Evolutionary conservation across 345 rosid genomes (phyloP), one percentile per base, ranked within the genome.

Genomic region (Iberis pinnata): DNA sequence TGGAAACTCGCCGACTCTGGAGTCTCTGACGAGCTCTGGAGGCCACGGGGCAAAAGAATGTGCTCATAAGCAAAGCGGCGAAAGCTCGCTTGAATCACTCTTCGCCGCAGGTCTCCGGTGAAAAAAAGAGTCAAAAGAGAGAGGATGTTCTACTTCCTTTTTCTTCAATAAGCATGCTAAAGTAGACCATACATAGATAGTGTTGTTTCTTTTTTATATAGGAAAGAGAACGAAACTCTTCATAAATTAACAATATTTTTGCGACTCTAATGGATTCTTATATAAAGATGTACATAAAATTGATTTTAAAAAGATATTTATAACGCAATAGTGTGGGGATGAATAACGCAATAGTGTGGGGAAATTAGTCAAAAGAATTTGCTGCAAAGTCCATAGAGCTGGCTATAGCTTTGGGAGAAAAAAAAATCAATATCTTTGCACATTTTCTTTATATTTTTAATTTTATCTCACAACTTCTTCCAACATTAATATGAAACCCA

Each of bases 131-230:
- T n/a, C n/a, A n/a, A n/a, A n/a, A n/a, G n/a, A n/a, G n/a, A n/a
- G n/a, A n/a, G n/a, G n/a, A n/a, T n/a, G n/a, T n/a, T n/a, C n/a
- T n/a, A n/a, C 36, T 57, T 56, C 36, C 18, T 56, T 56, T 56
- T 43, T 35, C 42, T 65, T 57, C 57, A 24, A 18, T 45, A 50
- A 49, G 64, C 64, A 65, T 65, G 64, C 70, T 57, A n/a, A 49
- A 57, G 64, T 65, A 57, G 70, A 65, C 64, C 70, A 50, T 57
- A 58, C 70, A 35, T 57, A 25, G 36, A 58, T 36, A 58, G 70
- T 65, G 58, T 49, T 49, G 64, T 58, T 32, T 49, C 49, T n/a
- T 8, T 17, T 49, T 29, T 50, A 24, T 22, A 32, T 17, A 39
- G 63, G 51, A 46, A 57, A 10, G 63, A 57, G 53, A 55, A 51